Base-by-base conservation (phyloP, 257 asterid species). In the Capsicum baccatum region DNA sequence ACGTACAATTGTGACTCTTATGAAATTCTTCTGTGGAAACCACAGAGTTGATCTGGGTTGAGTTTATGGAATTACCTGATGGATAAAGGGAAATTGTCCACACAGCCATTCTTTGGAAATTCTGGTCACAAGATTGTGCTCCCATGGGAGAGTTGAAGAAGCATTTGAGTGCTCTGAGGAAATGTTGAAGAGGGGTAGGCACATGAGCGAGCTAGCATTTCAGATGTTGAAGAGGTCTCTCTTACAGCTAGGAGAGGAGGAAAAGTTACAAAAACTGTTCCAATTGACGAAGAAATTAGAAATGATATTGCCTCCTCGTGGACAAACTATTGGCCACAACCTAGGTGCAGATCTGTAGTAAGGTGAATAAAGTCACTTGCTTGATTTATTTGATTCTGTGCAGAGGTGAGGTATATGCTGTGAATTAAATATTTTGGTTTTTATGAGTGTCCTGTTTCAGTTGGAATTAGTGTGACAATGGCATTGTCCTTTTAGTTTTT, bases 71-170 rank as follows among this genome's bases (percentile, higher is more conserved):
- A 83, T 81, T 93, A 93, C 83, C 60, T 94, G 88, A 76, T 93
- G 88, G 81, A 89, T 86, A 94, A 92, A 88, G 98, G 99, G 85
- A 91, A 92, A 92, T 4, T 94, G 99, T 60, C 98, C 98, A 7
- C 98, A 96, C 55, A 58, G 88, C 83, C 98, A 93, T 90, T 97
- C 97, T 3, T 74, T 96, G 79, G 97, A 96, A 83, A 89, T 96
- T 74, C 89, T 94, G 63, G 98, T 91, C 48, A 96, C 98, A 3
- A 97, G 44, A 39, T 91, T 95, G 62, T 94, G 97, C 66, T 92
- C 98, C 35, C 90, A 92, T 71, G 97, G 95, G 84, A 90, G 94
- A 88, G 95, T 91, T 6, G 88, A 89, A 84, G 97, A 93, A 86
- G 91, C 99, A 8, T 86, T 91, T 64, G 85, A 64, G 56, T 94